phyloP scores from a whole-genome alignment of 2,329 filamentous ascomycete genomes.

The Claviceps monticola region DNA sequence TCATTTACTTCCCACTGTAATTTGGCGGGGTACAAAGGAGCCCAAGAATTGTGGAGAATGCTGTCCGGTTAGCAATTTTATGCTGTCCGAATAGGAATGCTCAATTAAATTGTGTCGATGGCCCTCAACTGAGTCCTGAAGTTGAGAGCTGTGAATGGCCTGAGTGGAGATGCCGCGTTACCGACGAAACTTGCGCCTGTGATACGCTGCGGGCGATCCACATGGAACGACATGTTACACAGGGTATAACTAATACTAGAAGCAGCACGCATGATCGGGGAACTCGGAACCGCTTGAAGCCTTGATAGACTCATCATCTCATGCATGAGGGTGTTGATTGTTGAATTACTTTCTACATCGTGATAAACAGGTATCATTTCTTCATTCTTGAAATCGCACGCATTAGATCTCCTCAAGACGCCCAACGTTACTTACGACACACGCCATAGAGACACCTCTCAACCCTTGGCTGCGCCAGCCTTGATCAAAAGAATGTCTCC shows the following conservation, averaged over 20 bases:
- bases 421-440: too few species aligned
- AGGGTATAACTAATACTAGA: neutral
- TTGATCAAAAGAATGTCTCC: slow-evolving; percentile 80
- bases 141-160: neutral
- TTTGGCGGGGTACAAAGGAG: too few species aligned
- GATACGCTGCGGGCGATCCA: neutral
- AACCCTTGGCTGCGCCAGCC: slow-evolving; percentile 67
- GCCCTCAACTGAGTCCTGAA: neutral
- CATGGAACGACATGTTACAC: neutral
- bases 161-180: neutral
- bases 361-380: neutral
- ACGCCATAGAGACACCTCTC: neutral
- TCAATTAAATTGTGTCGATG: neutral
- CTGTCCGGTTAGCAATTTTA: too few species aligned
- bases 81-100: too few species aligned
- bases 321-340: neutral
- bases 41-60: too few species aligned
- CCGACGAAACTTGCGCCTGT: neutral
- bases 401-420: neutral
- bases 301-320: too few species aligned
- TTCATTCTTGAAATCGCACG: neutral
- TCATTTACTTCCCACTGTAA: too few species aligned
- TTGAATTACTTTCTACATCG: neutral
- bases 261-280: too few species aligned
- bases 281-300: too few species aligned